Percentiles rank a stretch among this genome's conserved stretches.
These are phyloP conservation scores for Boletus mariae DNA, from an alignment of 1,284 basidiomycete genomes.

Conservation along the genomic window DNA sequence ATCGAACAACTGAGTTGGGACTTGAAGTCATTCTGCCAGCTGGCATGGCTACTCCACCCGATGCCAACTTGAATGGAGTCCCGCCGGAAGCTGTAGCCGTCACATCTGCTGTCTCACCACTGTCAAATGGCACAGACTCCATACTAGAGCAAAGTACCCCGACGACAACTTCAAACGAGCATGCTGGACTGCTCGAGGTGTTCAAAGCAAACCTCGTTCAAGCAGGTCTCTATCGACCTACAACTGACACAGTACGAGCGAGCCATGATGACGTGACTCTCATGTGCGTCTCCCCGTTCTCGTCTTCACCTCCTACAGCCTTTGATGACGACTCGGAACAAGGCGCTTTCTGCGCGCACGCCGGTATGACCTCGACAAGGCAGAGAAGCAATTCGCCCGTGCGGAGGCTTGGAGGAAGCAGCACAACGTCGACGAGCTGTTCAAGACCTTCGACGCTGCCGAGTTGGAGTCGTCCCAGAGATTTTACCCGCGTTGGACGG, in stretches of 20 bases:
- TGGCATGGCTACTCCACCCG: conserved; percentile 13
- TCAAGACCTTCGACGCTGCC: conserved; percentile 49
- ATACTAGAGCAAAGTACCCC: neutral
- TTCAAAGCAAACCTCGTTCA: conserved; percentile 53
- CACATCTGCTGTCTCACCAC: neutral
- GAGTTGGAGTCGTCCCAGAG: conserved; percentile 59
- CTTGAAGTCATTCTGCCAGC: neutral
- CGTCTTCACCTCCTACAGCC: neutral
- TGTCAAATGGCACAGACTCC: neutral
- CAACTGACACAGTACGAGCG: conserved; percentile 32
- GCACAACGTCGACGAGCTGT: conserved; percentile 60
- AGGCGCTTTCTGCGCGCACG: conserved; percentile 78
- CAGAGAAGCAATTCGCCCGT: conserved; percentile 64
- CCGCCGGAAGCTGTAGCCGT: neutral
- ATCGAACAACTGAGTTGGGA: too few relatives aligned
- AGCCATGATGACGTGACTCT: conserved; percentile 67
- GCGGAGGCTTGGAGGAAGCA: conserved; percentile 62
- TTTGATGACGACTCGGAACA: conserved; percentile 1
- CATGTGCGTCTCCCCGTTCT: conserved; percentile 44
- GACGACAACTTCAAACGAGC: conserved; percentile 5
- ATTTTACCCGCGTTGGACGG: conserved; percentile 79
- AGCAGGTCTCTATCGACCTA: conserved; percentile 49
- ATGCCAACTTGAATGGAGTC: neutral
- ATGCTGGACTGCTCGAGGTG: conserved; percentile 28
- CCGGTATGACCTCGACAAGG: conserved; percentile 57